Conservation (phyloP, 305 asterid genomes). For the Fraxinus latifolia region DNA sequence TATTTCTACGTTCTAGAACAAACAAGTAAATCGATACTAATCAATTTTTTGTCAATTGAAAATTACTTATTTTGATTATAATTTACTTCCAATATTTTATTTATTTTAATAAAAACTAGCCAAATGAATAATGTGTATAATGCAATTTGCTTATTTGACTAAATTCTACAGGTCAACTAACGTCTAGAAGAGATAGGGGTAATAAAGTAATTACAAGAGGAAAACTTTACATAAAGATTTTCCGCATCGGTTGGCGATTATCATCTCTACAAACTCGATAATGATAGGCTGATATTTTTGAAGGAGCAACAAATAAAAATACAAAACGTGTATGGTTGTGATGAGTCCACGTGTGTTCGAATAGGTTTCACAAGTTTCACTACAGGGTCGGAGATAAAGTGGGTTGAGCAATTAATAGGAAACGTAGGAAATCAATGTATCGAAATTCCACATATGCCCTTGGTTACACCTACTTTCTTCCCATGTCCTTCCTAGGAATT, state of each 20-base stretch:
- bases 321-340: conserved; percentile 24
- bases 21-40: not conserved
- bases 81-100: not conserved
- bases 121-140: not conserved
- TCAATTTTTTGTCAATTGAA: too few relatives aligned
- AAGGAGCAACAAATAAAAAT: not conserved
- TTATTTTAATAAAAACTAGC: not conserved
- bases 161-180: not conserved
- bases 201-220: not conserved
- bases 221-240: not conserved
- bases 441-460: too few relatives aligned
- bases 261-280: not conserved
- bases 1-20: too few relatives aligned
- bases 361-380: conserved; percentile 21
- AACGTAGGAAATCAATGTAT: too few relatives aligned
- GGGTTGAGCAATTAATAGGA: not conserved
- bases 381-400: conserved; percentile 9
- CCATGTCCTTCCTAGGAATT: too few relatives aligned
- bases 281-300: conserved; percentile 32
- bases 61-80: not conserved
- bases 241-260: not conserved
- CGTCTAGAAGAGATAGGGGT: conserved; percentile 1
- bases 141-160: not conserved
- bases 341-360: conserved; percentile 21
- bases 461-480: too few relatives aligned